Evolutionary conservation across 2,329 filamentous ascomycete genomes (phyloP), one percentile per base, ranked within the genome.

Genomic region (Dactylellina cionopaga): DNA sequence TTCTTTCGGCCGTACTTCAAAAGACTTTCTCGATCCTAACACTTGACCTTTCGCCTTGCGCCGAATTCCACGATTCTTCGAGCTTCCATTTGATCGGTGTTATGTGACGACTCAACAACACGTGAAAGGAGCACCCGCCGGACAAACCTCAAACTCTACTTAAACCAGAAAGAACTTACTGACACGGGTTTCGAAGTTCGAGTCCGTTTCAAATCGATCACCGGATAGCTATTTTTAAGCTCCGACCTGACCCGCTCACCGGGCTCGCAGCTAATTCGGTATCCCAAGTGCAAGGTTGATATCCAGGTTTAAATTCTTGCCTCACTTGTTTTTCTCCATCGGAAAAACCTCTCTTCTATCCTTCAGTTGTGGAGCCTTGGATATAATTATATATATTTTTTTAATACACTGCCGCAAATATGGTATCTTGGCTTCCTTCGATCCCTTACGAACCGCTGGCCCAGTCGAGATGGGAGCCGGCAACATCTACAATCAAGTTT

Each of bases 401-500:
- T n/a, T n/a, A 13, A 13, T 11, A 13, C 31, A 2, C 15, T 1
- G 27, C 39, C 11, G 37, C 37, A 41, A 47, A 19, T 22, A 68
- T 74, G 60, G 35, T 49, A 22, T 74, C 69, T 13, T 74, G 69
- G 69, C 17, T 76, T 39, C 75, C 75, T 37, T 69, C 74, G 15
- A 66, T 76, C 37, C 74, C 75, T 1, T 77, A 77, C 66, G 74
- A 63, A 1, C 54, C 71, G 13, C 60, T 59, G 58, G 75, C 66
- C 22, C 35, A 56, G 17, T 75, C 75, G 37, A 51, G 41, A 24
- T 77, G 76, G 76, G 76, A 76, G 11, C 76, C 75, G 13, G 70
- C 75, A 17, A 77, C 76, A 17, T 75, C 76, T 2, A 77, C 76
- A 5, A 69, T 77, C 37, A 77, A 77, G 76, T 76, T 52, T 44